Evolutionary conservation across 2,329 filamentous ascomycete genomes (phyloP).

Genomic region (Hymenoscyphus fructigenus): DNA sequence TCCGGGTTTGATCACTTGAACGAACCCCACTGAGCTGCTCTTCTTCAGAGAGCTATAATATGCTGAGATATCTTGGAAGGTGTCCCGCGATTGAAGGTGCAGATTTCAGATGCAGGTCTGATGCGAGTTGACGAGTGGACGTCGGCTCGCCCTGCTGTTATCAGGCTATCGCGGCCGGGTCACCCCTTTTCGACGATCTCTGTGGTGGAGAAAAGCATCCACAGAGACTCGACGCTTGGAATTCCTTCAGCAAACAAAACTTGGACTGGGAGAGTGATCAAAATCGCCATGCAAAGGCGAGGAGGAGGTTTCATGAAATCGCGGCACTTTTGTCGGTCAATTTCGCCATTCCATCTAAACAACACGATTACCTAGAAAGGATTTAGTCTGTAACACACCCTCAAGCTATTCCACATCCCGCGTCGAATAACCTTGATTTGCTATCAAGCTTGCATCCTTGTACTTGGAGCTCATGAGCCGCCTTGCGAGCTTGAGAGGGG

Average conservation of each 20-base stretch:
- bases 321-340: too few species aligned
- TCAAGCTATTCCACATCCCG: not conserved
- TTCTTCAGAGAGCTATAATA: not conserved
- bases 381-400: not conserved
- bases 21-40: not conserved
- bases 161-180: constrained; percentile 1
- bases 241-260: too few species aligned
- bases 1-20: too few species aligned
- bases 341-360: not conserved
- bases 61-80: not conserved
- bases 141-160: not conserved
- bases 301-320: not conserved
- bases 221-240: too few species aligned
- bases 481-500: not conserved
- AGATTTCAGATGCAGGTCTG: not conserved
- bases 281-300: constrained; percentile 2
- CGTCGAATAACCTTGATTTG: not conserved
- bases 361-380: not conserved
- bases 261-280: not conserved
- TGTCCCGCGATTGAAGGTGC: not conserved
- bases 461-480: not conserved
- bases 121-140: not conserved
- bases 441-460: not conserved
- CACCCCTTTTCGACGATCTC: not conserved
- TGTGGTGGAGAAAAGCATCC: not conserved